Base-by-base conservation (phyloP, 768 basidiomycete genomes). In the Auricularia cornea region DNA sequence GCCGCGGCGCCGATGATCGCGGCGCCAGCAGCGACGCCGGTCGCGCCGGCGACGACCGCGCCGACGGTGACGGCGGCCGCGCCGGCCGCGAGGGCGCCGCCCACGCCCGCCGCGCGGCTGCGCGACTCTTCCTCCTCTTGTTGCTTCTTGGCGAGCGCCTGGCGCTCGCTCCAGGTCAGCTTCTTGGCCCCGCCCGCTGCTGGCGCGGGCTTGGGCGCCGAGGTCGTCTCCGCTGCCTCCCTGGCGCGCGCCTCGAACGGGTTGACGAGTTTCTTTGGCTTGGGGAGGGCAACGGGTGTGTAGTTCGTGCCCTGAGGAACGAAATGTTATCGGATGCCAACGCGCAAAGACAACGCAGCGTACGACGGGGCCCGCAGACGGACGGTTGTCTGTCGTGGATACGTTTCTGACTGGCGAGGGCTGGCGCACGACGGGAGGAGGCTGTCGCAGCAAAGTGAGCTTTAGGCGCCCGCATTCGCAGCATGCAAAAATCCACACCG, bases 121-220 rank as follows among this genome's bases (percentile, higher is more conserved):
- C 76, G 77, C 10, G 79, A 77, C 64, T 86, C 87, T 63, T 93
- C 94, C 67, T 90, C 92, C 67, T 87, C 90, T 18, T 81, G 79
- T 68, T 92, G 90, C 71, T 88, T 88, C 79, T 94, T 95, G 1
- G 93, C 89, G n/a, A 88, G 77, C 0, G 91, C 94, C 71, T 98
- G 95, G 26, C 95, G 81, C 72, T 98, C 90, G 63, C 84, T 89
- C 96, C 96, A 98, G 0, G 95, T 96, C 65, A 96, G 73, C 73
- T 93, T 95, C 78, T 91, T 91, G 1, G 78, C 63, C 0, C 80
- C 83, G 26, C 76, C 76, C 62, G 65, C 33, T 59, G 69, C 65
- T 63, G 63, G 66, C 8, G 69, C 67, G n/a, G 66, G 66, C 3
- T 69, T 68, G 0, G 75, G 64, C n/a, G 75, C n/a, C 20, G 73